Evolutionary conservation across 2,329 filamentous ascomycete species (phyloP).

Genomic region (Pseudonectria buxi): DNA sequence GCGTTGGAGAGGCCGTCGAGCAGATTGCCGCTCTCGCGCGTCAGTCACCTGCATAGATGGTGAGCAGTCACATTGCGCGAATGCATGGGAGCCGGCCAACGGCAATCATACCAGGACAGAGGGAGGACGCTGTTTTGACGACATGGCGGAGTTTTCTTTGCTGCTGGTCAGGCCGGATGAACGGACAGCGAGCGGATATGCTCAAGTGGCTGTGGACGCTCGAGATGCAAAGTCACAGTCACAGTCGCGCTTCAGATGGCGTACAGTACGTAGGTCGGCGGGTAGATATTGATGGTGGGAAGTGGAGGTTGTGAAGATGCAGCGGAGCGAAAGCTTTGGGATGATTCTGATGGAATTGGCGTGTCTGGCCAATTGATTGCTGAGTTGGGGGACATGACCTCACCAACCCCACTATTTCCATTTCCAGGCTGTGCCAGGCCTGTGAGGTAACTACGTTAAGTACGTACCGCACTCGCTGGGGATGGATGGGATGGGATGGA

Average conservation of each 20-base stretch:
- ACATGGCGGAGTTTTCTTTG: constrained; percentile 25
- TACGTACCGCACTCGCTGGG: too few relatives aligned
- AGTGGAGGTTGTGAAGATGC: constrained; percentile 1
- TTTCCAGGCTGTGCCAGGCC: background rate
- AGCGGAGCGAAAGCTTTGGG: constrained; percentile 11
- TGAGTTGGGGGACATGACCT: constrained; percentile 19
- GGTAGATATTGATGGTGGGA: too few relatives aligned
- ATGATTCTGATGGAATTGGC: constrained; percentile 8
- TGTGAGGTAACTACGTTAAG: background rate
- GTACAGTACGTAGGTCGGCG: too few relatives aligned
- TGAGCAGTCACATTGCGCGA: constrained; percentile 10
- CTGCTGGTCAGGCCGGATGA: too few relatives aligned
- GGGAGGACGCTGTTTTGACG: constrained; percentile 47
- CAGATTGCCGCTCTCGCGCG: constrained; percentile 29
- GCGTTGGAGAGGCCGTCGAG: constrained; percentile 27
- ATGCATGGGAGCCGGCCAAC: constrained; percentile 3
- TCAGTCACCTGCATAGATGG: constrained; percentile 30
- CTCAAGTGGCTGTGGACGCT: too few relatives aligned
- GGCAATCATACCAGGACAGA: constrained; percentile 49
- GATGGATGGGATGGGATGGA: background rate
- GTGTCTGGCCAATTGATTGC: constrained; percentile 16
- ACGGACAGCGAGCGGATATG: too few relatives aligned
- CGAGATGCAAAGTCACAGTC: too few relatives aligned
- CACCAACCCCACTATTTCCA: constrained; percentile 20
- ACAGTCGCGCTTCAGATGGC: background rate